Base-by-base conservation (phyloP, 2,329 filamentous ascomycete genomes). In the Cytospora piceicola region DNA sequence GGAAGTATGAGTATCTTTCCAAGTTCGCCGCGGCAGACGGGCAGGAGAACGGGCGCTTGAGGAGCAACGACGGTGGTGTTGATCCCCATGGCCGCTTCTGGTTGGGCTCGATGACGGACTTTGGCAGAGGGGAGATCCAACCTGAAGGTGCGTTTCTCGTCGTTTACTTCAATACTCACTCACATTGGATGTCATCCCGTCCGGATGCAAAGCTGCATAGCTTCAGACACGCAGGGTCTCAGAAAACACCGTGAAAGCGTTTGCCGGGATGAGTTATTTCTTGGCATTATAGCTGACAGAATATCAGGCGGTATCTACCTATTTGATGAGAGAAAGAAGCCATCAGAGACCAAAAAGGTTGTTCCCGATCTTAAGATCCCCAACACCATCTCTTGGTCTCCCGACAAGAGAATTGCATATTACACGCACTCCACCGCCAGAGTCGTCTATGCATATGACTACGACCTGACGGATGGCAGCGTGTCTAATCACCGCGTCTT, bases 51-150 rank as follows among this genome's bases (percentile, higher is more conserved):
- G 79, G 84, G 75, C 78, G 88, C 27, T 81, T 91, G 75, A 80
- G 87, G 64, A 84, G 90, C 76, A 97, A 97, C 74, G 94, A 97
- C 74, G 93, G 93, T 56, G 90, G 88, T 6, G 88, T 92, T 60
- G 93, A 97, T 74, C 88, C 88, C 30, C 84, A 88, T 68, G 93
- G 94, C 36, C 83, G 92, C 39, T 95, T 94, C 78, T 96, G 92
- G 90, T 82, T 93, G 7, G 92, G 93, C 9, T 86, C 86, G 68
- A 96, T 97, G 91, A 95, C 92, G 69, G 92, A 96, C 73, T 86
- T 87, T 71, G 77, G 77, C 20, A 71, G 79, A 24, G 84, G 84
- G 39, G 76, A 77, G 3, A 90, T 92, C 63, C 81, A 88, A 72
- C 80, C 86, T 55, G 84, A 89, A 75, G 85, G 85, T 85, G 71